A percentile compares a stretch with the other conserved stretches of the same genome.
These are phyloP conservation scores for Amphibolis antarctica DNA, from an alignment of 106 monocot species.

Conservation along the genomic window DNA sequence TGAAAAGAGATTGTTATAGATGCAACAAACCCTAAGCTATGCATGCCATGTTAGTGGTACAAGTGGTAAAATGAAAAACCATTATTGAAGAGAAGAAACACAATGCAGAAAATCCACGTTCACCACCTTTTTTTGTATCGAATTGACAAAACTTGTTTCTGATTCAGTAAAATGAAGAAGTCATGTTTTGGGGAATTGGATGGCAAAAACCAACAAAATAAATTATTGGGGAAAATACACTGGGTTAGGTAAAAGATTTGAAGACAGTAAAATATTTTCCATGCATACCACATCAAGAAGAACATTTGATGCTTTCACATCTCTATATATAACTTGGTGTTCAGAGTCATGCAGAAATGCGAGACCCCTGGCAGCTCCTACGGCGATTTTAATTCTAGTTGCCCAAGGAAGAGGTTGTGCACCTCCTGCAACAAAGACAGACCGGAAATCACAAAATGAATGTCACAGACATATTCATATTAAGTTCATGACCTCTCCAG, in stretches of 20 bases:
- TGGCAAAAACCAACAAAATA: too few relatives aligned
- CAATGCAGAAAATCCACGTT: background rate
- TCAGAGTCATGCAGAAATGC: slow-evolving; percentile 78
- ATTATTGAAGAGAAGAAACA: background rate
- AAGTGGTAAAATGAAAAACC: background rate
- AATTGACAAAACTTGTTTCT: too few relatives aligned
- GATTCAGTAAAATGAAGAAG: too few relatives aligned
- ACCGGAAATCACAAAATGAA: background rate
- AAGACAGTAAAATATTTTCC: background rate
- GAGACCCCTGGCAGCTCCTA: slow-evolving; percentile 76
- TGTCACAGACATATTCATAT: background rate
- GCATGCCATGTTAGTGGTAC: too few relatives aligned
- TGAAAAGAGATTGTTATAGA: background rate
- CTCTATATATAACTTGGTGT: slow-evolving; percentile 78
- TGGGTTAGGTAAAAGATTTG: background rate
- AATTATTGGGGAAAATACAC: background rate
- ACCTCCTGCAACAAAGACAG: slow-evolving; percentile 30
- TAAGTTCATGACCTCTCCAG: too few relatives aligned
- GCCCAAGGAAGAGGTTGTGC: slow-evolving; percentile 69
- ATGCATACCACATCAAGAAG: slow-evolving; percentile 66
- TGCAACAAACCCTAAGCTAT: background rate
- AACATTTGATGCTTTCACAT: slow-evolving; percentile 95
- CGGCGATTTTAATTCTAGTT: slow-evolving; percentile 63
- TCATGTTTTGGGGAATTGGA: too few relatives aligned
- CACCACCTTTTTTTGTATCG: background rate